Conservation (phyloP, 1,284 basidiomycete species). For the Phaffia rhodozyma region DNA sequence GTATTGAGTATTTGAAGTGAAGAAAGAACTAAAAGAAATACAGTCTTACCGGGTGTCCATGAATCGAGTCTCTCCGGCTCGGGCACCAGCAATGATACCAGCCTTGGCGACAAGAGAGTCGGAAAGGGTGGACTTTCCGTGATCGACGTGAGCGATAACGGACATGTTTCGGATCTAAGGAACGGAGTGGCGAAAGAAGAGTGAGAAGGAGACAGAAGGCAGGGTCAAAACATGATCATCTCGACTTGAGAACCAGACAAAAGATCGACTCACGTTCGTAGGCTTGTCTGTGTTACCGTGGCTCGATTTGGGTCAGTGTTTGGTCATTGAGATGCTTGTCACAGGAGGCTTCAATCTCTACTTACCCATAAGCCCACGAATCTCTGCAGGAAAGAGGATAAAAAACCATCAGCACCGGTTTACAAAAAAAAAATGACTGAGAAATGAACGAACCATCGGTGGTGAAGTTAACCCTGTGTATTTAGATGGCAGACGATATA, state of each 20-base stretch:
- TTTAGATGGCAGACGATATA: not conserved
- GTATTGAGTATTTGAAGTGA: not conserved
- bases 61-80: slow-evolving; percentile 95
- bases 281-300: slow-evolving; percentile 43
- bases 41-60: slow-evolving; percentile 62
- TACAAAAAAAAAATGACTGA: not conserved
- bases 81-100: slow-evolving; percentile 92
- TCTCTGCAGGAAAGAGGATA: slow-evolving; percentile 39
- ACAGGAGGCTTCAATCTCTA: not conserved
- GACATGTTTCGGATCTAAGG: slow-evolving; percentile 75
- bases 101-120: slow-evolving; percentile 99
- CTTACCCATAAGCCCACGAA: slow-evolving; percentile 67
- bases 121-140: slow-evolving; percentile 99
- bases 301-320: not conserved
- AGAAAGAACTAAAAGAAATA: not conserved
- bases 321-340: not conserved
- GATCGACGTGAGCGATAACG: slow-evolving; percentile 97
- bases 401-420: not conserved
- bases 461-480: slow-evolving; percentile 35
- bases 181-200: slow-evolving; percentile 6
- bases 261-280: slow-evolving; percentile 53
- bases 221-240: not conserved
- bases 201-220: not conserved
- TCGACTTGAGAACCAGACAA: not conserved
- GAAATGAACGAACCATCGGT: slow-evolving; percentile 29